Percentiles rank a stretch among this genome's conserved stretches.
phyloP scores from a whole-genome alignment of 768 basidiomycete species.

The Russula virescens region DNA sequence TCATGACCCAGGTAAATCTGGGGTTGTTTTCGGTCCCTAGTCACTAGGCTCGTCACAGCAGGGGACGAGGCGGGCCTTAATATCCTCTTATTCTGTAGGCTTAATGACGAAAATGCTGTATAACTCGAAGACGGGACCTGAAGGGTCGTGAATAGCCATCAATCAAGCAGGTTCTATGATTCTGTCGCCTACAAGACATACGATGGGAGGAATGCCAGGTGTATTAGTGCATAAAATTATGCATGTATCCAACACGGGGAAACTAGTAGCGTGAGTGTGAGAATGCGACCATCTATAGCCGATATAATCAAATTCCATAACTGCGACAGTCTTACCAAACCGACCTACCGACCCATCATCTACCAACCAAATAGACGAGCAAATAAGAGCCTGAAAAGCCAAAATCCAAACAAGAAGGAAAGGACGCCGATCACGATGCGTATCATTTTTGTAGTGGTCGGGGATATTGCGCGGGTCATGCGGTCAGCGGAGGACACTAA shows the following conservation, averaged over 20 bases:
- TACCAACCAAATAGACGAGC: constrained; percentile 20
- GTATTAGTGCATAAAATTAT: constrained; percentile 10
- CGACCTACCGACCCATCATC: background rate
- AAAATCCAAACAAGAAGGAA: constrained; percentile 29
- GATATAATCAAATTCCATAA: background rate
- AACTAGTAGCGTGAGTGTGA: background rate
- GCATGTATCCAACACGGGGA: background rate
- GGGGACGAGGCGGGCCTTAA: too few relatives aligned
- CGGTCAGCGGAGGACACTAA: constrained; percentile 31
- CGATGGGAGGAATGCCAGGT: background rate
- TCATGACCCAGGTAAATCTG: too few relatives aligned
- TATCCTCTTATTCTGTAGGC: too few relatives aligned
- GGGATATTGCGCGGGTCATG: constrained; percentile 33
- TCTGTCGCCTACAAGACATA: background rate
- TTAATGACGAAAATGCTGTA: too few relatives aligned
- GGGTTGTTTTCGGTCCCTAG: too few relatives aligned
- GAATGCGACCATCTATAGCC: background rate
- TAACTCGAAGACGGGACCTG: too few relatives aligned
- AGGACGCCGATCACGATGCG: constrained; percentile 26
- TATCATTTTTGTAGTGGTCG: constrained; percentile 22
- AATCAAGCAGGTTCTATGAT: background rate
- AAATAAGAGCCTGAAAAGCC: constrained; percentile 30
- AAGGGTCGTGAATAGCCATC: too few relatives aligned
- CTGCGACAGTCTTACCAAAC: background rate
- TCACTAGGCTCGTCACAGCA: too few relatives aligned